Percentiles rank a stretch among this genome's conserved stretches.
phyloP scores from a whole-genome alignment of 495 filamentous ascomycete species.

The Xanthoparmelia taractica region DNA sequence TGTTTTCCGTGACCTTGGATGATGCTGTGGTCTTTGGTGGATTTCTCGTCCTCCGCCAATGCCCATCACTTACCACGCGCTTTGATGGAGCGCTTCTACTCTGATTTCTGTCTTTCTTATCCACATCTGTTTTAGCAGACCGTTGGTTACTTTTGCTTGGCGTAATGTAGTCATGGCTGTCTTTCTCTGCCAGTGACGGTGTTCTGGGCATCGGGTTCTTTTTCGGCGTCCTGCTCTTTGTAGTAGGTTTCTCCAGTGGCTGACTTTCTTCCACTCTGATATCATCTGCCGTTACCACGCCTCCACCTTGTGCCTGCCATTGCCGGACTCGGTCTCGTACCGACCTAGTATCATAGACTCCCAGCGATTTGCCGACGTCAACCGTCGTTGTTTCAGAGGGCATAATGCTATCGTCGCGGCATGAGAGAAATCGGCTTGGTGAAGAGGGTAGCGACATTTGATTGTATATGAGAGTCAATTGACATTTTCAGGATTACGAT shows the following conservation, averaged over 20 bases:
- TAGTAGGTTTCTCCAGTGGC: slow-evolving; percentile 22
- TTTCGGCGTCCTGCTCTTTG: slow-evolving; percentile 17
- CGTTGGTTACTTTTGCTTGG: slow-evolving; percentile 24
- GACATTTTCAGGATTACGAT: slow-evolving; percentile 17
- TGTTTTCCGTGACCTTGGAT: slow-evolving; percentile 28
- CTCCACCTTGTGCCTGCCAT: slow-evolving; percentile 66
- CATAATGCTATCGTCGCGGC: slow-evolving; percentile 35
- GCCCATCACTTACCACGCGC: slow-evolving; percentile 70
- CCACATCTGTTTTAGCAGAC: slow-evolving; percentile 25
- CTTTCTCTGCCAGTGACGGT: slow-evolving; percentile 25
- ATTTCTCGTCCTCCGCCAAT: slow-evolving; percentile 56
- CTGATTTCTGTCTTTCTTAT: slow-evolving; percentile 29
- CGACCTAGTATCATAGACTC: slow-evolving; percentile 49
- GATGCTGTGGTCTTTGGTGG: slow-evolving; percentile 32
- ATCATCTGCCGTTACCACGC: slow-evolving; percentile 46
- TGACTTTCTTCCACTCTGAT: slow-evolving; percentile 34
- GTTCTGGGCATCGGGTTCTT: background rate
- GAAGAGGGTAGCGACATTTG: slow-evolving; percentile 43
- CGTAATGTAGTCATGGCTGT: slow-evolving; percentile 17
- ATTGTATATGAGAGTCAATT: slow-evolving; percentile 24
- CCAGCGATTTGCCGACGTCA: slow-evolving; percentile 46
- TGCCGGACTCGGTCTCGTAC: slow-evolving; percentile 63
- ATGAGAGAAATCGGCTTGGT: slow-evolving; percentile 37
- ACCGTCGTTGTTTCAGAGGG: slow-evolving; percentile 34
- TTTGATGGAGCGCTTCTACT: slow-evolving; percentile 59